These are phyloP conservation scores for Hypoxylon sp. DNA, from an alignment of 2,329 filamentous ascomycete genomes.

Conservation along the genomic window DNA sequence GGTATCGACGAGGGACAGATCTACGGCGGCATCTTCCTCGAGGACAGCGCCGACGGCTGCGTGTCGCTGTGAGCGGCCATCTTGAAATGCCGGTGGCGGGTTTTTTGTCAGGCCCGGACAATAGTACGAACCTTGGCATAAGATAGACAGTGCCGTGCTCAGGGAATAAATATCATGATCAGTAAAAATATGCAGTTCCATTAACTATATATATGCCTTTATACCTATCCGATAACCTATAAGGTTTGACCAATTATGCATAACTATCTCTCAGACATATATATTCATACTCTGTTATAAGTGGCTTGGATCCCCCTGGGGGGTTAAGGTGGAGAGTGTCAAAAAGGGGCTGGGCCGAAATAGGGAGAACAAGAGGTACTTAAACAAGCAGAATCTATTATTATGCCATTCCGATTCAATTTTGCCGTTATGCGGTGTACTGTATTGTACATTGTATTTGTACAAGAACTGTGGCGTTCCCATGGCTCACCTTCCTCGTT, in stretches of 20 bases:
- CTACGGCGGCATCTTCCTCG: slow-evolving; percentile 60
- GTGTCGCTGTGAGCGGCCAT: slow-evolving; percentile 49
- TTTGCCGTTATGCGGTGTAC: not conserved
- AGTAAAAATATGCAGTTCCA: no score
- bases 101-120: no score
- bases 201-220: no score
- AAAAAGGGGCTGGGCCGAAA: no score
- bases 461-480: no score
- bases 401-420: not conserved
- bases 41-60: slow-evolving; percentile 54
- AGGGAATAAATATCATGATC: no score
- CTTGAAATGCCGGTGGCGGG: not conserved
- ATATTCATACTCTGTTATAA: not conserved
- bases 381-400: not conserved
- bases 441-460: not conserved
- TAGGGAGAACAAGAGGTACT: not conserved
- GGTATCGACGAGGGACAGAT: slow-evolving; percentile 58
- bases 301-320: not conserved
- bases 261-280: no score
- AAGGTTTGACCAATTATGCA: not conserved
- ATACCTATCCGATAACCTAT: no score
- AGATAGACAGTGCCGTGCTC: no score
- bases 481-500: not conserved
- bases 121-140: no score
- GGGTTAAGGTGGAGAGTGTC: not conserved